Evolutionary conservation across 176 grass and related monocot species (phyloP).

Genomic region (Sorghum bicolor): Sorghum_bicolor_NCBIv3 NC_012873.2:3358501-3359000

Average conservation of each 20-base stretch:
- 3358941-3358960: constrained; percentile 35
- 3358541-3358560: too few species aligned
- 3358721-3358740: constrained; percentile 42
- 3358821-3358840: background rate
- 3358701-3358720: background rate
- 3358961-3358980: constrained; percentile 40
- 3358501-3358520: too few species aligned
- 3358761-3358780: constrained; percentile 50
- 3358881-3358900: background rate
- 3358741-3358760: constrained; percentile 36
- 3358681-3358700: constrained; percentile 21
- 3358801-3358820: background rate
- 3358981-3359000: background rate
- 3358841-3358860: background rate
- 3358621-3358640: background rate
- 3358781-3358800: constrained; percentile 26
- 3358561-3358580: too few species aligned
- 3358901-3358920: constrained; percentile 35
- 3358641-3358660: background rate
- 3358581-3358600: background rate
- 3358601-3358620: background rate
- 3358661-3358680: constrained; percentile 1
- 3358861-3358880: background rate
- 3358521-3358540: too few species aligned
- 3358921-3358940: constrained; percentile 21